Evolutionary conservation across 805 yeast genomes (phyloP).

Genomic region (Starmerella floricola): DNA sequence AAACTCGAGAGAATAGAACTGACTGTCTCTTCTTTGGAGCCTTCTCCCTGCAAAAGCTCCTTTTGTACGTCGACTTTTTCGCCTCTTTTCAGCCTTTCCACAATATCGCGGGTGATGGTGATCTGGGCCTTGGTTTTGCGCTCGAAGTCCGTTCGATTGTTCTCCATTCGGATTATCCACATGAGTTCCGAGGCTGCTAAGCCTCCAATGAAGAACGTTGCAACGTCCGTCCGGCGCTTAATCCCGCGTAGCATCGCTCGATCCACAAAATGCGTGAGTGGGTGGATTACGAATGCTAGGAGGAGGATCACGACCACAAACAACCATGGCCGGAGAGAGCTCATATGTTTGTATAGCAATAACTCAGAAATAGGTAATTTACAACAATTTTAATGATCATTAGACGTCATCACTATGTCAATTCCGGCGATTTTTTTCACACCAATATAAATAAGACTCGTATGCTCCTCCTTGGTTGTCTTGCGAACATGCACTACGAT

Average conservation of each 20-base stretch:
- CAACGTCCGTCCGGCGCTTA: background rate
- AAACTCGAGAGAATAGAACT: conserved; percentile 25
- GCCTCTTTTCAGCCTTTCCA: conserved; percentile 29
- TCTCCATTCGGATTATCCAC: conserved; percentile 35
- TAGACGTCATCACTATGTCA: no score
- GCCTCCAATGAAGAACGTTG: conserved; percentile 30
- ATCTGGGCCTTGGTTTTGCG: conserved; percentile 32
- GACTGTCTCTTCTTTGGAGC: conserved; percentile 13
- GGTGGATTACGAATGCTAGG: no score
- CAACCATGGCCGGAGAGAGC: background rate
- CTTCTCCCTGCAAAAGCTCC: conserved; percentile 29
- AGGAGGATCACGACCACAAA: no score
- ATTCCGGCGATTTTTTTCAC: no score
- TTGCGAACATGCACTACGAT: no score
- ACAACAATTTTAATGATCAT: no score
- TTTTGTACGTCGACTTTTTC: conserved; percentile 35
- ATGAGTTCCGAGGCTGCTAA: conserved; percentile 38
- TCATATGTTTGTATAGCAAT: no score
- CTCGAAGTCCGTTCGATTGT: conserved; percentile 33
- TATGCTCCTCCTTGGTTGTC: no score
- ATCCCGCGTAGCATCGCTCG: background rate
- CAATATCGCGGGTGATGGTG: conserved; percentile 31
- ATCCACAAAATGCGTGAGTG: no score
- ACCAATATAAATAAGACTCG: no score
- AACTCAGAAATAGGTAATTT: no score